Evolutionary conservation across 768 basidiomycete genomes (phyloP).

Genomic region (Suillus fuscotomentosus): DNA sequence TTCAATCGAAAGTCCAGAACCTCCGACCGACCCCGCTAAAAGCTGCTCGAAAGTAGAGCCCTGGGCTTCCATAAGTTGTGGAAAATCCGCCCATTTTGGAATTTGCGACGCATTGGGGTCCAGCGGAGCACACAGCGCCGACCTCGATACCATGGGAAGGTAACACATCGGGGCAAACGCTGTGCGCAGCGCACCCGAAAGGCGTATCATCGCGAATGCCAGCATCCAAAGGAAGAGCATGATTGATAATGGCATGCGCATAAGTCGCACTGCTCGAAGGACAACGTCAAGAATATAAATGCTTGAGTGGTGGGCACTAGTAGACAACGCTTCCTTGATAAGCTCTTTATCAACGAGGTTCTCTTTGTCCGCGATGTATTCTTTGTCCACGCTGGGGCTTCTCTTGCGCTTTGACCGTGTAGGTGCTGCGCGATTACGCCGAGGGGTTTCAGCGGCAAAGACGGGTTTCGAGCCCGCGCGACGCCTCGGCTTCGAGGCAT

Average conservation of each 20-base stretch:
- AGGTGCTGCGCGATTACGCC: constrained; percentile 8
- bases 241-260: constrained; percentile 56
- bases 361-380: constrained; percentile 7
- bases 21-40: constrained; percentile 55
- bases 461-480: not conserved
- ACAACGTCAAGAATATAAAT: constrained; percentile 50
- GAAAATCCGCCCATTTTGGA: constrained; percentile 58
- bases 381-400: constrained; percentile 26
- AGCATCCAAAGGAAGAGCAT: constrained; percentile 53
- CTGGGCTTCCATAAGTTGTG: constrained; percentile 57
- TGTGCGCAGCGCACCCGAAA: constrained; percentile 43
- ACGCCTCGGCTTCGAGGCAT: not conserved
- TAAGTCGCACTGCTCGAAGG: constrained; percentile 42
- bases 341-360: constrained; percentile 16
- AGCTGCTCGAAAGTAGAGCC: constrained; percentile 62
- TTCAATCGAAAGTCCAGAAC: constrained; percentile 59
- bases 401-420: constrained; percentile 29
- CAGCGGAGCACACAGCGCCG: constrained; percentile 38
- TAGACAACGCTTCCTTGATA: constrained; percentile 19
- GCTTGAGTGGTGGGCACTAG: constrained; percentile 26
- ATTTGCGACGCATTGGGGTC: not conserved
- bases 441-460: not conserved
- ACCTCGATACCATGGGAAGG: constrained; percentile 56
- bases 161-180: constrained; percentile 59
- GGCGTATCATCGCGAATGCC: constrained; percentile 38